Percentiles rank a stretch among this genome's conserved stretches.
Evolutionary conservation across 805 yeast species (phyloP).

Genomic region (Metschnikowia dekortorum): DNA sequence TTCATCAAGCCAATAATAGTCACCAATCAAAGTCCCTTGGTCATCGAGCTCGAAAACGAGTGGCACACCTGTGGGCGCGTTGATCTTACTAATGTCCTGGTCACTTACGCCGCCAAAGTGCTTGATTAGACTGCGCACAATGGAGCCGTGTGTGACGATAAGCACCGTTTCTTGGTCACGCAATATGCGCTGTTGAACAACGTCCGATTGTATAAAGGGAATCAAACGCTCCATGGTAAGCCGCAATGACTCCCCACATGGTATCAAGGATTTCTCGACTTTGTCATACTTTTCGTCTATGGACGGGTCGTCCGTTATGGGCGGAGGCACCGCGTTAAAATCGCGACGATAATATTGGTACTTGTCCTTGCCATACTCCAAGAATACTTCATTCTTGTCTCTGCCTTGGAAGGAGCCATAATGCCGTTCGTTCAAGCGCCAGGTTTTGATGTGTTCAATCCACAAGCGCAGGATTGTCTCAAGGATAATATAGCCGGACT

Average conservation of each 20-base stretch:
- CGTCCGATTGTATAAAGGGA: slow-evolving; percentile 32
- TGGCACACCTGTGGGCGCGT: slow-evolving; percentile 44
- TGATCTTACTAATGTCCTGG: slow-evolving; percentile 34
- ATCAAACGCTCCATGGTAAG: slow-evolving; percentile 37
- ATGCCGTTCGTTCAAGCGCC: slow-evolving; percentile 44
- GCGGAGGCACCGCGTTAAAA: slow-evolving; percentile 36
- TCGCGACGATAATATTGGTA: slow-evolving; percentile 37
- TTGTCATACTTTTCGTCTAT: slow-evolving; percentile 34
- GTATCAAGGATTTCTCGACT: slow-evolving; percentile 22
- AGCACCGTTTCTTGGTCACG: slow-evolving; percentile 27
- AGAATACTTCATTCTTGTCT: slow-evolving; percentile 33
- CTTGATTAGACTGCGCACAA: slow-evolving; percentile 39
- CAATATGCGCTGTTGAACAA: slow-evolving; percentile 23
- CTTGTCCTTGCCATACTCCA: slow-evolving; percentile 33
- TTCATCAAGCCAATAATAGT: slow-evolving; percentile 37
- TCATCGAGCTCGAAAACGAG: slow-evolving; percentile 38
- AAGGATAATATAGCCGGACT: slow-evolving; percentile 38
- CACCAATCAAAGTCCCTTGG: slow-evolving; percentile 22
- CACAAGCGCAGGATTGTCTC: slow-evolving; percentile 29
- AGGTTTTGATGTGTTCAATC: slow-evolving; percentile 35
- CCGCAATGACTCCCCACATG: slow-evolving; percentile 37
- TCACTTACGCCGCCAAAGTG: slow-evolving; percentile 33
- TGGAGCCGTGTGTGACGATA: slow-evolving; percentile 41
- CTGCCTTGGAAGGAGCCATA: slow-evolving; percentile 41
- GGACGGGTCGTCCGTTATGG: slow-evolving; percentile 25